A percentile compares a stretch with the other conserved stretches of the same genome.
phyloP scores from a whole-genome alignment of 2,329 filamentous ascomycete genomes.

The Hypoxylon sp. region DNA sequence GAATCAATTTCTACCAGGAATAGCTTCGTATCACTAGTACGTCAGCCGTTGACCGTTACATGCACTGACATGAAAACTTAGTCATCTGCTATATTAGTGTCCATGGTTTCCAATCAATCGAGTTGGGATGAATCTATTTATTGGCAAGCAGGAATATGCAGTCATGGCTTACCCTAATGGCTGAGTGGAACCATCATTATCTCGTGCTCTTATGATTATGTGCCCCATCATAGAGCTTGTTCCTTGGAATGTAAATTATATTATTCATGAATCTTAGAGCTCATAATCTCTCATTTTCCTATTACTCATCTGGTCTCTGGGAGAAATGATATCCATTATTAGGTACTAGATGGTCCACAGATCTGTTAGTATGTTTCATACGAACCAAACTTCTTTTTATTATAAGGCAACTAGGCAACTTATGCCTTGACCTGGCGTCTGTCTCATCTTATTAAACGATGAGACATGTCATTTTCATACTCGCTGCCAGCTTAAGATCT shows the following conservation, averaged over 20 bases:
- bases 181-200: constrained; percentile 2
- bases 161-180: constrained; percentile 5
- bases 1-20: constrained; percentile 31
- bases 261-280: constrained; percentile 2
- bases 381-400: constrained; percentile 19
- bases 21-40: constrained; percentile 30
- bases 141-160: constrained; percentile 19
- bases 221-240: background rate
- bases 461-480: constrained; percentile 49
- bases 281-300: background rate
- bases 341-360: constrained; percentile 18
- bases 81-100: constrained; percentile 25
- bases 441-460: constrained; percentile 42
- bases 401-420: constrained; percentile 12
- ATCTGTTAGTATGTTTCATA: constrained; percentile 33
- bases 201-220: constrained; percentile 2
- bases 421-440: constrained; percentile 29
- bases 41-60: constrained; percentile 32
- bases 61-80: constrained; percentile 38
- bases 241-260: background rate
- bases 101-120: constrained; percentile 19
- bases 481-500: constrained; percentile 47
- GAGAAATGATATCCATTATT: constrained; percentile 13
- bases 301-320: constrained; percentile 6
- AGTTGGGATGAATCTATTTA: constrained; percentile 21